Base-by-base conservation (phyloP, 768 basidiomycete species). In the Lactarius akahatsu region DNA sequence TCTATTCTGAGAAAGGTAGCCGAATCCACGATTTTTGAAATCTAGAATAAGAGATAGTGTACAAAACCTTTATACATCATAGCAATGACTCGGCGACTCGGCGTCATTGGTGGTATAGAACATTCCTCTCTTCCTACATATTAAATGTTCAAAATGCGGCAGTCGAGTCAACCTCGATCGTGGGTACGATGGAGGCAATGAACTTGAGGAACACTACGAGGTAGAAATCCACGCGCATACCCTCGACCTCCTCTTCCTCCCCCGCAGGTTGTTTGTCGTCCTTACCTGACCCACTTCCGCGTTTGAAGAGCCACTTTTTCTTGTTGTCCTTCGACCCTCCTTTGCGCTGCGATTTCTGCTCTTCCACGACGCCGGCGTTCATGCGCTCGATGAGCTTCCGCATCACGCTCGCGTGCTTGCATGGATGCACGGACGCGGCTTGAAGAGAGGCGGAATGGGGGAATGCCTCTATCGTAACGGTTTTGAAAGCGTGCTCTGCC, bases 381-480 rank as follows among this genome's bases (percentile, higher is more conserved):
- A 98, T 98, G 64, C 96, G 86, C 77, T 98, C 96, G 74, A 98
- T 98, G 68, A 98, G 94, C 76, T 98, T 98, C 85, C 97, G 98
- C 97, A 99, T 99, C 65, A 99, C 97, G 76, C 89, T 93, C 1
- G 95, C 92, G 76, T 99, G 96, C 75, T 97, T 98, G 85, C 96
- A 99, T 2, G 96, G 96, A 76, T 99, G 96, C 13, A 99, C 96
- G 0, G 91, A 94, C 0, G 96, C 97, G 1, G 90, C 88, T 74
- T 93, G 89, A 56, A 96, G 83, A 13, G 89, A 86, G 1, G 85
- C 79, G 0, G 91, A 91, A 77, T 98, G 95, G n/a, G 96, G 94
- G 85, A 99, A 99, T 0, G 90, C 86, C 76, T 99, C 97, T 77
- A 98, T 96, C 1, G 97, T 99, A 61, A 99, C 96, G 0, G 97